Base-by-base conservation (phyloP, 179 eudicot genomes). In the Beta macrorhiza region DNA sequence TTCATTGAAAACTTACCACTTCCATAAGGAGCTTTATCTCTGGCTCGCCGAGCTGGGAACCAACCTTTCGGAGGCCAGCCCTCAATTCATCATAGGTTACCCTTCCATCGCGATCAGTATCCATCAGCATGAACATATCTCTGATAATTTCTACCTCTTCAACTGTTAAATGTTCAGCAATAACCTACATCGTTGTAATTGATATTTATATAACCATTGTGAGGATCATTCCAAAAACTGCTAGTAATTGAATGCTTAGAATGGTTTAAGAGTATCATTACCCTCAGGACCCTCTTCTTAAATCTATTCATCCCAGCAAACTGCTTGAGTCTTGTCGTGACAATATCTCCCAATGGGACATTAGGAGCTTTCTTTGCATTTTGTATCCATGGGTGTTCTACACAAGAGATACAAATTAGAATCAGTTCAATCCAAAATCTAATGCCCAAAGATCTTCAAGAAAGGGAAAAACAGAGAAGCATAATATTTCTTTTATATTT, bases 321-420 rank as follows among this genome's bases (percentile, higher is more conserved):
- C 56, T 95, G 98, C 87, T 90, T 95, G 63, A 95, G 94, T 74
- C 98, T 85, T 70, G 97, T 89, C 86, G 93, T 88, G 37, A 93
- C 98, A 56, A 93, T 92, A 77, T 95, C 98, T 67, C 98, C 98
- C 69, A 95, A 82, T 5, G 98, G 97, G 8, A 93, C 97, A 89
- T 95, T 95, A 78, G 97, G 80, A 80, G 98, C 97, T 86, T 95
- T 95, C 87, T 95, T 95, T 10, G 92, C 89, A 81, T 93, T 90
- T 78, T 95, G 98, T 70, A 95, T 88, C 98, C 97, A 95, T 22
- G 97, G 94, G 79, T 95, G 98, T 58, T 95, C 97, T 95, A 81
- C 83, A 72, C 74, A 49, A 49, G 22, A 79, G 67, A 47, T 73
- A 37, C 37, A 72, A 29, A 65, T 59, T 49, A 5, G 3, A 5